Conservation (phyloP, 2,329 filamentous ascomycete species). For the Aureobasidium mangrovei region DNA sequence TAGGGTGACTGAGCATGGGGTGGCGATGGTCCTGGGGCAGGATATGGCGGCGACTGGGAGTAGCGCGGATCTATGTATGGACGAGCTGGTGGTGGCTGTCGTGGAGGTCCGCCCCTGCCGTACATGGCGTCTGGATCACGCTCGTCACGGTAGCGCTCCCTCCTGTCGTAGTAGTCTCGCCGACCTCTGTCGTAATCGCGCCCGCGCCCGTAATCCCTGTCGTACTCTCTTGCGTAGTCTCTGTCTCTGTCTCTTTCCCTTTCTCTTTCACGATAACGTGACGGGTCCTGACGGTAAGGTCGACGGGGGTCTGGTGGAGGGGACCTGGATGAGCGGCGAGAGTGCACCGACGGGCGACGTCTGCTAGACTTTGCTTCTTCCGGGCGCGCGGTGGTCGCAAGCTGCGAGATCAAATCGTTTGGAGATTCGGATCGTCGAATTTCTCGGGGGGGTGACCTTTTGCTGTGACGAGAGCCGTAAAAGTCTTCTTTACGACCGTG, state of each 20-base stretch:
- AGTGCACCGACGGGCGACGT: background rate
- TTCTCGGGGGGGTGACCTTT: slow-evolving; percentile 4
- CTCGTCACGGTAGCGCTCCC: slow-evolving; percentile 12
- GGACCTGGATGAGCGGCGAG: slow-evolving; percentile 19
- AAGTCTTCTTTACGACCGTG: slow-evolving; percentile 11
- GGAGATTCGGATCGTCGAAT: slow-evolving; percentile 19
- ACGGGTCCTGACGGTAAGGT: slow-evolving; percentile 22
- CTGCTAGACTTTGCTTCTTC: slow-evolving; percentile 10
- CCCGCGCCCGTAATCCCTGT: slow-evolving; percentile 5
- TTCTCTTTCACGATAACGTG: slow-evolving; percentile 15
- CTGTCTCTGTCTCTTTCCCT: slow-evolving; percentile 8
- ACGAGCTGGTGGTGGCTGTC: slow-evolving; percentile 13
- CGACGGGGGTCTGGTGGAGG: slow-evolving; percentile 19
- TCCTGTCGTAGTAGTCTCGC: slow-evolving; percentile 14
- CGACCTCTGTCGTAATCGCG: background rate
- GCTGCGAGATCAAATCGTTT: slow-evolving; percentile 16
- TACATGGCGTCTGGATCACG: slow-evolving; percentile 17
- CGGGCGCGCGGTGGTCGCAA: slow-evolving; percentile 12
- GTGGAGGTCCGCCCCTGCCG: slow-evolving; percentile 16
- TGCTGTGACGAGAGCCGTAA: slow-evolving; percentile 13
- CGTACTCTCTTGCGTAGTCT: slow-evolving; percentile 12
- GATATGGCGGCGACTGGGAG: slow-evolving; percentile 51
- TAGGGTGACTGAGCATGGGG: slow-evolving; percentile 56
- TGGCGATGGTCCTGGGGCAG: slow-evolving; percentile 11
- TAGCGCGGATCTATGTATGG: slow-evolving; percentile 27